A percentile compares a stretch with the other conserved stretches of the same genome.
Evolutionary conservation across 805 yeast species (phyloP).

Genomic region (Allodekkera sacchari): DNA sequence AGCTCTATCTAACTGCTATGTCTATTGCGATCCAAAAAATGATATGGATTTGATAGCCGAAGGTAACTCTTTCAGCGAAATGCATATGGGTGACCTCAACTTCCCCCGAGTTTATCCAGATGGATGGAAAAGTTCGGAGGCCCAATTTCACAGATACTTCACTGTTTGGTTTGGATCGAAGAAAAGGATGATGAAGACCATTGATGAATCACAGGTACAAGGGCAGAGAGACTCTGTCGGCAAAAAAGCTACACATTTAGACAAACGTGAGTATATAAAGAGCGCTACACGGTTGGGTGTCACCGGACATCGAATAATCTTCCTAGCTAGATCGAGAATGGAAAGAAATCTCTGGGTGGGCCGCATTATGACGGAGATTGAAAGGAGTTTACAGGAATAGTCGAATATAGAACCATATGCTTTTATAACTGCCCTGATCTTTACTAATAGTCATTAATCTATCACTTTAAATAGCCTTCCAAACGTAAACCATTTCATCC

Average conservation of each 20-base stretch:
- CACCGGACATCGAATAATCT: conserved; percentile 54
- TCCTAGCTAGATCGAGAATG: conserved; percentile 73
- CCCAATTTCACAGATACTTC: conserved; percentile 66
- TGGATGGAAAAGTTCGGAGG: conserved; percentile 81
- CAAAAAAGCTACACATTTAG: neutral
- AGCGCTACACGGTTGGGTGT: conserved; percentile 48
- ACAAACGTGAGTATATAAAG: neutral
- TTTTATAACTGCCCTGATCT: neutral
- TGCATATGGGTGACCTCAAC: conserved; percentile 45
- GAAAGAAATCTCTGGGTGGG: conserved; percentile 81
- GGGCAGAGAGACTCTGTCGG: neutral
- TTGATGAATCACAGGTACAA: conserved; percentile 2
- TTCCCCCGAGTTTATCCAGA: conserved; percentile 70
- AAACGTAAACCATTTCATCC: conserved; percentile 91
- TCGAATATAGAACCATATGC: neutral
- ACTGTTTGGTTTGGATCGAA: conserved; percentile 78
- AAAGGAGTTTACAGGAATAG: conserved; percentile 18
- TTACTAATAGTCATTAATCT: neutral
- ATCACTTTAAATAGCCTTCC: conserved; percentile 45
- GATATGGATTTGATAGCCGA: conserved; percentile 43
- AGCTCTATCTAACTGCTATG: conserved; percentile 59
- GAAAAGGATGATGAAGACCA: conserved; percentile 30
- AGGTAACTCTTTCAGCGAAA: conserved; percentile 31
- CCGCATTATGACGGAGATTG: conserved; percentile 34
- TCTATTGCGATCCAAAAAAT: conserved; percentile 64